A percentile compares a stretch with the other conserved stretches of the same genome.
Evolutionary conservation across 169 alveolate species (phyloP).

Genomic region (Neospora caninum): DNA sequence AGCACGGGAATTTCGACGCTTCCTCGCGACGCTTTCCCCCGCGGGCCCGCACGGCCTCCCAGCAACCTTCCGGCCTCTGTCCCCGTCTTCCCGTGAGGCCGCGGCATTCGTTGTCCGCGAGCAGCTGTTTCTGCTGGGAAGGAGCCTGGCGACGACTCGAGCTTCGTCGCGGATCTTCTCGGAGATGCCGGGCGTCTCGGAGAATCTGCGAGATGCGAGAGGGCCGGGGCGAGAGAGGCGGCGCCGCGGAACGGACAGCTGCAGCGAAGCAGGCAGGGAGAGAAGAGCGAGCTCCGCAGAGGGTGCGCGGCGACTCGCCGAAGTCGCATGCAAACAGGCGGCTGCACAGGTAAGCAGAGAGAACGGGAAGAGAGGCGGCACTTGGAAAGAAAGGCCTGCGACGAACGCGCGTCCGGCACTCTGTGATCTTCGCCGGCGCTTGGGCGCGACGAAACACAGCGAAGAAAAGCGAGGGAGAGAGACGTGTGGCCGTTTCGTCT

Average conservation of each 20-base stretch:
- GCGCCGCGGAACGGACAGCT: background rate
- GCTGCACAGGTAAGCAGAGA: conserved; percentile 9
- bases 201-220: too few relatives aligned
- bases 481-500: too few relatives aligned
- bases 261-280: background rate
- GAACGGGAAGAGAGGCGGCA: too few relatives aligned
- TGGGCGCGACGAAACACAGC: too few relatives aligned
- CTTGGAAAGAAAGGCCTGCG: too few relatives aligned
- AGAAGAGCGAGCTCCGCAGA: background rate
- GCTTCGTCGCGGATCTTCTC: background rate
- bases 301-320: background rate
- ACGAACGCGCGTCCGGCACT: too few relatives aligned
- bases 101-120: conserved; percentile 9
- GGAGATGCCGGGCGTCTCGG: too few relatives aligned
- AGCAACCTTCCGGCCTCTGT: background rate
- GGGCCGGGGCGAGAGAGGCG: background rate
- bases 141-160: background rate
- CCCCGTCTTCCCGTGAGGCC: background rate
- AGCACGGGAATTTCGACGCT: too few relatives aligned
- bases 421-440: too few relatives aligned
- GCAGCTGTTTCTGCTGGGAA: background rate
- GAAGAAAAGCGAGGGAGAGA: too few relatives aligned
- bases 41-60: background rate
- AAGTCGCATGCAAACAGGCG: background rate
- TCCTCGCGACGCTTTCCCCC: too few relatives aligned